A percentile compares a stretch with the other conserved stretches of the same genome.
Evolutionary conservation across 2,329 filamentous ascomycete genomes (phyloP).

Genomic region (Colletotrichum orbiculare): DNA sequence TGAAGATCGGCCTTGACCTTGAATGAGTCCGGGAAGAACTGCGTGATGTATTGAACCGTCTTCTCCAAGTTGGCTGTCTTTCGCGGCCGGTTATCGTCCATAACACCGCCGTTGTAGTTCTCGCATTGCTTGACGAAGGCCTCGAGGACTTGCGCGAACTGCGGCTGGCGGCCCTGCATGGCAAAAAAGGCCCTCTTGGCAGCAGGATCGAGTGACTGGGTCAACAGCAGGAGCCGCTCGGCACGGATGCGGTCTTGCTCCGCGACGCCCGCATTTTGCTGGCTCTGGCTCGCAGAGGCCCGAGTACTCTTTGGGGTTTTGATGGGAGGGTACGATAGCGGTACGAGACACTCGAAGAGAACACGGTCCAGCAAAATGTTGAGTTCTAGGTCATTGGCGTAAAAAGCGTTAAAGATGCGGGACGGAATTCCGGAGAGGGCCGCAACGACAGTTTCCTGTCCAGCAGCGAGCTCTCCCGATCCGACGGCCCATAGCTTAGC

Average conservation of each 20-base stretch:
- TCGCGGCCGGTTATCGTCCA: constrained; percentile 76
- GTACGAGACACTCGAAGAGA: constrained; percentile 88
- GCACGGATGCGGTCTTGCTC: constrained; percentile 83
- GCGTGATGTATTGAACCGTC: constrained; percentile 78
- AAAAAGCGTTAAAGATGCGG: constrained; percentile 87
- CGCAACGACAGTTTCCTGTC: constrained; percentile 78
- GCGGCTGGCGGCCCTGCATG: constrained; percentile 81
- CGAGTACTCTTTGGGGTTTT: constrained; percentile 70
- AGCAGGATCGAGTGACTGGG: constrained; percentile 80
- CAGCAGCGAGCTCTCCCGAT: constrained; percentile 84
- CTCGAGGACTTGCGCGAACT: constrained; percentile 77
- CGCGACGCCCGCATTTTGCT: constrained; percentile 54
- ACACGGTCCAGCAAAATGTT: constrained; percentile 87
- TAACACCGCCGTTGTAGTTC: constrained; percentile 87
- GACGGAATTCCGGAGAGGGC: constrained; percentile 87
- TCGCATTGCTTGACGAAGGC: constrained; percentile 88
- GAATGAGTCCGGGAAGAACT: constrained; percentile 79
- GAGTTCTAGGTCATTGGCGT: constrained; percentile 88
- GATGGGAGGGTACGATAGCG: constrained; percentile 81
- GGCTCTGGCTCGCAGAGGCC: constrained; percentile 57
- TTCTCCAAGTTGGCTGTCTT: constrained; percentile 77
- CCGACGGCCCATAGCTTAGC: constrained; percentile 95
- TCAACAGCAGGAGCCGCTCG: constrained; percentile 84
- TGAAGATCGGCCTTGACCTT: constrained; percentile 82
- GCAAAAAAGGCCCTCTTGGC: constrained; percentile 91